Percentiles rank a stretch among this genome's conserved stretches.
Conservation (phyloP, 148 eudicot genomes). For the Beta vulgaris region DNA sequence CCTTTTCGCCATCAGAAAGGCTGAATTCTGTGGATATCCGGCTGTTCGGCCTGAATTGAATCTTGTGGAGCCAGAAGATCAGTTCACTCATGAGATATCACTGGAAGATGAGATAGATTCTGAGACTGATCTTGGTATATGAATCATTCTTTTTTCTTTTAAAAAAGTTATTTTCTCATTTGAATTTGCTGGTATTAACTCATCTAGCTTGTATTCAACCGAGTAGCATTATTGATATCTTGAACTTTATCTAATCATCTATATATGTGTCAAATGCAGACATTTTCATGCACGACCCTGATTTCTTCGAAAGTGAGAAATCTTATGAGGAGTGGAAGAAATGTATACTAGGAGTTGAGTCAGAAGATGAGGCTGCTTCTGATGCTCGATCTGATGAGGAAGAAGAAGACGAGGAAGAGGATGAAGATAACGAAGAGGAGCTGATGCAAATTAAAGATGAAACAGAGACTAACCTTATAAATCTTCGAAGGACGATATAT, state of each 20-base stretch:
- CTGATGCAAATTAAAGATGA: slow-evolving; percentile 77
- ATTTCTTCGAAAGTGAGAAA: slow-evolving; percentile 73
- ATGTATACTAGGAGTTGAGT: slow-evolving; percentile 80
- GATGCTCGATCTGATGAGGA: slow-evolving; percentile 71
- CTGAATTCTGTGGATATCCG: slow-evolving; percentile 87
- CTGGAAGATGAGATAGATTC: slow-evolving; percentile 69
- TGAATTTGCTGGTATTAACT: too few species aligned
- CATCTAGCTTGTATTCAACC: background rate
- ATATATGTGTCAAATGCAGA: slow-evolving; percentile 45
- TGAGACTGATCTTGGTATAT: slow-evolving; percentile 73
- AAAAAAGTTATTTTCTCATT: too few species aligned
- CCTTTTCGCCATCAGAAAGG: slow-evolving; percentile 78
- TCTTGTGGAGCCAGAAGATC: slow-evolving; percentile 93
- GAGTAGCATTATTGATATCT: background rate
- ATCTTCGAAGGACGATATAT: slow-evolving; percentile 92
- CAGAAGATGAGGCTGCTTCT: slow-evolving; percentile 69
- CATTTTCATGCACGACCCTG: slow-evolving; percentile 77
- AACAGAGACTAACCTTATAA: slow-evolving; percentile 89
- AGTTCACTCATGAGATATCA: slow-evolving; percentile 78
- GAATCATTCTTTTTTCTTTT: background rate
- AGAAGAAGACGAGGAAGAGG: slow-evolving; percentile 70
- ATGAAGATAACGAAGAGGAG: slow-evolving; percentile 70
- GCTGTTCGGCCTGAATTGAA: slow-evolving; percentile 89
- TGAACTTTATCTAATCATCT: slow-evolving; percentile 4
- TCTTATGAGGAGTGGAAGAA: slow-evolving; percentile 81